phyloP scores from a whole-genome alignment of 2,329 filamentous ascomycete species.

The Diplocarpon rosae region DNA sequence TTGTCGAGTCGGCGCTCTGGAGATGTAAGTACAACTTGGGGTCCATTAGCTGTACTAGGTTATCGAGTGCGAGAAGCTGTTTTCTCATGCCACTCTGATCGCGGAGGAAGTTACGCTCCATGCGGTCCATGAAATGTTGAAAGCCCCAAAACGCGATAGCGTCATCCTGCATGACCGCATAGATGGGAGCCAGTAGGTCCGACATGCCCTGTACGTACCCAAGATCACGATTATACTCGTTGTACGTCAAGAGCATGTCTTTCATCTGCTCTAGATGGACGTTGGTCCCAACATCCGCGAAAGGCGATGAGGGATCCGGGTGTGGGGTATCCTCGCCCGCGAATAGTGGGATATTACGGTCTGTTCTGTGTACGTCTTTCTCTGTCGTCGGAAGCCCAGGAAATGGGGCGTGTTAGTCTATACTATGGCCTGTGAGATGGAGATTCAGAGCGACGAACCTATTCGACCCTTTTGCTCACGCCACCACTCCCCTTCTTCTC shows the following conservation, averaged over 20 bases:
- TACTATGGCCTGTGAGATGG: constrained; percentile 6
- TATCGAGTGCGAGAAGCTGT: constrained; percentile 82
- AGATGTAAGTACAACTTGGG: constrained; percentile 88
- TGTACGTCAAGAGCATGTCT: constrained; percentile 97
- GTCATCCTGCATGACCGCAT: constrained; percentile 95
- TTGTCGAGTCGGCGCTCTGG: constrained; percentile 83
- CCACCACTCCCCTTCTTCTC: constrained; percentile 90
- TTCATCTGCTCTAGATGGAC: constrained; percentile 98
- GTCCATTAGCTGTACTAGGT: constrained; percentile 94
- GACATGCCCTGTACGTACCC: constrained; percentile 99
- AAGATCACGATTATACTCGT: constrained; percentile 90
- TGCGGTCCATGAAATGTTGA: constrained; percentile 90
- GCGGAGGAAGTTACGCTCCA: constrained; percentile 93
- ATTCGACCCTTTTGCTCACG: constrained; percentile 87
- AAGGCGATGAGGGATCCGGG: constrained; percentile 90
- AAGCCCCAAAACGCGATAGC: constrained; percentile 96
- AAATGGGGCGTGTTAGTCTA: constrained; percentile 35
- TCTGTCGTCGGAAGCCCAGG: constrained; percentile 52
- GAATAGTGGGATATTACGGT: constrained; percentile 90
- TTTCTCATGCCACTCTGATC: constrained; percentile 94
- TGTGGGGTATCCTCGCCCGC: constrained; percentile 93
- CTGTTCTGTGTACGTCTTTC: constrained; percentile 96
- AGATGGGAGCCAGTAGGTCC: constrained; percentile 88
- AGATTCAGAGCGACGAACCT: constrained; percentile 46
- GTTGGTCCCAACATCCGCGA: constrained; percentile 86